Conservation (phyloP, 345 rosid species). For the Ceriops decandra region DNA sequence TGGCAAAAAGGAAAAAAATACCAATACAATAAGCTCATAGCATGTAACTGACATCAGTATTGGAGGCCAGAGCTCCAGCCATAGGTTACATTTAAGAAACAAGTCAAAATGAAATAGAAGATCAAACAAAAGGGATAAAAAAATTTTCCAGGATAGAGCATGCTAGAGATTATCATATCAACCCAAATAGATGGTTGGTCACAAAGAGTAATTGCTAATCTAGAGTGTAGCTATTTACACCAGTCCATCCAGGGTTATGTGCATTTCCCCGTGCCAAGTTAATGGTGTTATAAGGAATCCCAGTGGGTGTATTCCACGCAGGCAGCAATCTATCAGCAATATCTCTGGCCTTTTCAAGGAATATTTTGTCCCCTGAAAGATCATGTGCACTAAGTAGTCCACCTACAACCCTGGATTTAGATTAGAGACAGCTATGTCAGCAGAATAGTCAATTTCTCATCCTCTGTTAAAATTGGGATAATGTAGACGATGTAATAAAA, state of each 20-base stretch:
- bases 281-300: constrained; percentile 80
- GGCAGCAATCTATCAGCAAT: constrained; percentile 89
- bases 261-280: constrained; percentile 73
- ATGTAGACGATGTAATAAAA: constrained; percentile 9
- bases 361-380: constrained; percentile 81
- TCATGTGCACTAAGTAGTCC: constrained; percentile 95
- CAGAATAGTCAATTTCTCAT: not conserved
- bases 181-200: no score
- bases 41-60: not conserved
- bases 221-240: constrained; percentile 49
- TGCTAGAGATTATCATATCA: not conserved
- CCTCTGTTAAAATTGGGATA: no score
- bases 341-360: constrained; percentile 90
- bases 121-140: not conserved
- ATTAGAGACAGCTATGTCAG: not conserved
- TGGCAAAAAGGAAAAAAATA: not conserved
- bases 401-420: constrained; percentile 75
- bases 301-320: constrained; percentile 81
- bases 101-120: no score
- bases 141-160: not conserved
- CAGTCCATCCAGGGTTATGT: constrained; percentile 80
- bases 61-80: not conserved
- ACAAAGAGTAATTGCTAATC: no score
- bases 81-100: not conserved
- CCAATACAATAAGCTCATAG: not conserved